Conservation (phyloP, 2,329 filamentous ascomycete genomes). For the Aspergillus sp. region DNA sequence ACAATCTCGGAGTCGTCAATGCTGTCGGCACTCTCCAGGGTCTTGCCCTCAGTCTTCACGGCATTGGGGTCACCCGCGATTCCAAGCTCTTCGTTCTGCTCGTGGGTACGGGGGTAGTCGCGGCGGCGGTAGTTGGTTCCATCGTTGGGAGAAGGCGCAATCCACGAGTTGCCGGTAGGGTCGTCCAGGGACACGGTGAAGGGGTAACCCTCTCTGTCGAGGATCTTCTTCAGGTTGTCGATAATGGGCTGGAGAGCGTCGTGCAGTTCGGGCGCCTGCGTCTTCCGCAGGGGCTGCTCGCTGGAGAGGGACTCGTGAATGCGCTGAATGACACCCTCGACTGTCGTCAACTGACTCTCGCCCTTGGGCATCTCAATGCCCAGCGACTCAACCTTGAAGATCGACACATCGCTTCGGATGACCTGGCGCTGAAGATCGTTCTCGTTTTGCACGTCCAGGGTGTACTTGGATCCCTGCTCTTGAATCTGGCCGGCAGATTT, state of each 20-base stretch:
- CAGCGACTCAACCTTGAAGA: constrained; percentile 84
- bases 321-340: constrained; percentile 80
- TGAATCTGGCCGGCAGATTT: constrained; percentile 91
- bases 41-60: constrained; percentile 25
- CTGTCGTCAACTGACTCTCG: constrained; percentile 86
- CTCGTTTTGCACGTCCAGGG: constrained; percentile 70
- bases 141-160: constrained; percentile 74
- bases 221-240: constrained; percentile 70
- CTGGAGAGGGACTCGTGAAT: constrained; percentile 78
- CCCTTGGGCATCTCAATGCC: constrained; percentile 92
- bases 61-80: constrained; percentile 55
- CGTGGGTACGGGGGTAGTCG: constrained; percentile 77
- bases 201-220: constrained; percentile 74
- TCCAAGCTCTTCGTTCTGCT: constrained; percentile 84
- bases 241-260: constrained; percentile 77
- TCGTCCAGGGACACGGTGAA: constrained; percentile 90
- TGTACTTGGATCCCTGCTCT: constrained; percentile 80
- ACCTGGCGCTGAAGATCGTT: constrained; percentile 82
- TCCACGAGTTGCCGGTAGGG: constrained; percentile 93
- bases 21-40: constrained; percentile 42
- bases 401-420: constrained; percentile 85
- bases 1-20: constrained; percentile 76
- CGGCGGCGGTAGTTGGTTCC: constrained; percentile 88
- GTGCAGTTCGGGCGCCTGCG: constrained; percentile 73
- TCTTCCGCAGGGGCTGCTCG: constrained; percentile 79